phyloP scores from a whole-genome alignment of 2,329 filamentous ascomycete genomes.

The Botrytis fragariae region DNA sequence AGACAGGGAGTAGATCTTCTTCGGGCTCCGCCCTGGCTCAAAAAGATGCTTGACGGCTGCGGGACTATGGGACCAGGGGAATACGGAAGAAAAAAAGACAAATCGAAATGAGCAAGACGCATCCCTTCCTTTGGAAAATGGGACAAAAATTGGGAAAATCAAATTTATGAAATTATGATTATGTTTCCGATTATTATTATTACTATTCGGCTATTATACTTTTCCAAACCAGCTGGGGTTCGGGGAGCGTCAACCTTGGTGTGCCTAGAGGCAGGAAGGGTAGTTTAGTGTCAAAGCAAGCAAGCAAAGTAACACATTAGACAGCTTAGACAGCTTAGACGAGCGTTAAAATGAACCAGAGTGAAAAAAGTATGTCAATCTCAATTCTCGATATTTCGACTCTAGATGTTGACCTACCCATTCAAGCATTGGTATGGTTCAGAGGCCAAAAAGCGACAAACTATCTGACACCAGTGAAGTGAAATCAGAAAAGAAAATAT shows the following conservation, averaged over 20 bases:
- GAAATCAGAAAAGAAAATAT: background rate
- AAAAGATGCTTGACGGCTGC: slow-evolving; percentile 26
- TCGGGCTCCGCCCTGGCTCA: slow-evolving; percentile 26
- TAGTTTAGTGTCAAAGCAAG: slow-evolving; percentile 18
- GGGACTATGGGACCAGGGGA: slow-evolving; percentile 34
- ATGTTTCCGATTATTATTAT: slow-evolving; percentile 10
- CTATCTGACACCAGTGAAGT: background rate
- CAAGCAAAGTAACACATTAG: background rate
- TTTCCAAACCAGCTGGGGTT: slow-evolving; percentile 8
- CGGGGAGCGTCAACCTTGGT: slow-evolving; percentile 17
- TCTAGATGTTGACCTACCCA: background rate
- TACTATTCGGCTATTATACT: slow-evolving; percentile 5
- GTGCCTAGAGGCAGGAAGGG: background rate
- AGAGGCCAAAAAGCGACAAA: background rate
- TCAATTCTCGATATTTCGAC: background rate
- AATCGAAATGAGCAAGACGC: slow-evolving; percentile 33
- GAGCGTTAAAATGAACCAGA: slow-evolving; percentile 10
- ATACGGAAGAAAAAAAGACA: slow-evolving; percentile 33
- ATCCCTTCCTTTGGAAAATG: slow-evolving; percentile 16
- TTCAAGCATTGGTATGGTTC: background rate
- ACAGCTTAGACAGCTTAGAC: slow-evolving; percentile 2
- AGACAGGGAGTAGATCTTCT: slow-evolving; percentile 32
- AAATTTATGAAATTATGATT: slow-evolving; percentile 20
- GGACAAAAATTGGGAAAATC: slow-evolving; percentile 4
- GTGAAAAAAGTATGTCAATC: background rate